These are phyloP conservation scores for Coemansia sp. DNA, from an alignment of 192 early-diverging fungal genomes.

Conservation along the genomic window DNA sequence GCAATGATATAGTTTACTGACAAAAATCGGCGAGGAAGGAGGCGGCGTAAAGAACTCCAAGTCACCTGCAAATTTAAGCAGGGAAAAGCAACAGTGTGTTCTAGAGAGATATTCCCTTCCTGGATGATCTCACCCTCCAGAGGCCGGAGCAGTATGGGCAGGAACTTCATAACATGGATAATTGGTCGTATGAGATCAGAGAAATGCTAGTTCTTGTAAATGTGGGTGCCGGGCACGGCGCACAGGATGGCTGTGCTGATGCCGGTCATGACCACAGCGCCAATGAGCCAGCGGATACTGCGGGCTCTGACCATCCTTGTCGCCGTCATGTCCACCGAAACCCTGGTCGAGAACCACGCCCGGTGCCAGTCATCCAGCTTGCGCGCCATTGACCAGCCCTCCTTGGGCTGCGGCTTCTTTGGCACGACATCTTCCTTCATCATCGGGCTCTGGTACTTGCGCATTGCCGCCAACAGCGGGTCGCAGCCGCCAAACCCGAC, in stretches of 20 bases:
- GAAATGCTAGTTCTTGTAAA: conserved; percentile 29
- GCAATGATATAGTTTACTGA: too few species aligned
- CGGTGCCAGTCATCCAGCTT: conserved; percentile 31
- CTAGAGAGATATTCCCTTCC: too few species aligned
- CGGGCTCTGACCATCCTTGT: conserved; percentile 41
- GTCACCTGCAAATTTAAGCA: too few species aligned
- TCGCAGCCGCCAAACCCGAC: conserved; percentile 49
- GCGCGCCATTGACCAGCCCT: neutral
- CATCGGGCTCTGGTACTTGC: conserved; percentile 44
- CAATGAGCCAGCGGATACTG: conserved; percentile 46
- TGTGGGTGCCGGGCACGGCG: conserved; percentile 42
- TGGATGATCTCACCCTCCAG: neutral
- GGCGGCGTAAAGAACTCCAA: too few species aligned
- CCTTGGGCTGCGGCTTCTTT: neutral
- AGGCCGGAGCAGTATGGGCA: neutral
- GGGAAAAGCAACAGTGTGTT: too few species aligned
- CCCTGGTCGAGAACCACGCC: conserved; percentile 37
- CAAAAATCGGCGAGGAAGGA: too few species aligned
- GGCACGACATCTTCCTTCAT: conserved; percentile 12
- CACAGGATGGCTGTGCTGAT: conserved; percentile 41
- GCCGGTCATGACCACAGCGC: conserved; percentile 38
- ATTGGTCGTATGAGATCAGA: neutral
- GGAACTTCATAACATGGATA: too few species aligned
- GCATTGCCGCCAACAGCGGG: conserved; percentile 30
- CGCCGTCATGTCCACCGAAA: conserved; percentile 43